phyloP scores from a whole-genome alignment of 2,329 filamentous ascomycete genomes.

The Scedosporium minutisporum region DNA sequence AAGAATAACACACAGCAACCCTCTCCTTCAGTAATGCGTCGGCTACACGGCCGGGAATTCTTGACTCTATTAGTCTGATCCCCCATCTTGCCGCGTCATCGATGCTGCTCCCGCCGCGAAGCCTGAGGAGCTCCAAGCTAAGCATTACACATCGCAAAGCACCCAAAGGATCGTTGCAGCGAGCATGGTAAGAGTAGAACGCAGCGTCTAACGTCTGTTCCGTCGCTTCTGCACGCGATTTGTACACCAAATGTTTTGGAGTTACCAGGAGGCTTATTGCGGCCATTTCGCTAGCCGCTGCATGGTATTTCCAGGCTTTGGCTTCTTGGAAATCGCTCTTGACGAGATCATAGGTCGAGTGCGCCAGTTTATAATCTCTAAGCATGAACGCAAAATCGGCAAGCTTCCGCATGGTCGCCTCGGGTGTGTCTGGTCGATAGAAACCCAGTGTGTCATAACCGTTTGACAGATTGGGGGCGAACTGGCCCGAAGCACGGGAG shows the following conservation, averaged over 20 bases:
- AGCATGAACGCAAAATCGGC: slow-evolving; percentile 97
- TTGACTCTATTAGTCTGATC: slow-evolving; percentile 67
- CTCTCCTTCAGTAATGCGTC: slow-evolving; percentile 80
- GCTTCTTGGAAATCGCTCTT: slow-evolving; percentile 85
- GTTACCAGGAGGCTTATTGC: slow-evolving; percentile 74
- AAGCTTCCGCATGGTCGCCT: slow-evolving; percentile 85
- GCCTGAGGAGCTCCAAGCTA: slow-evolving; percentile 69
- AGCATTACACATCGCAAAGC: slow-evolving; percentile 70
- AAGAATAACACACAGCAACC: slow-evolving; percentile 72
- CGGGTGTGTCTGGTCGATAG: slow-evolving; percentile 73
- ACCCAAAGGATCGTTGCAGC: slow-evolving; percentile 70
- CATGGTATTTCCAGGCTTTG: slow-evolving; percentile 94
- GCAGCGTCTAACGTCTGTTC: slow-evolving; percentile 84
- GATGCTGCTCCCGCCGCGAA: slow-evolving; percentile 68
- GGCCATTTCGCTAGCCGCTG: slow-evolving; percentile 90
- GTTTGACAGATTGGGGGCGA: slow-evolving; percentile 26
- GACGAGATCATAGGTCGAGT: slow-evolving; percentile 85
- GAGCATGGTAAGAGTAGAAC: slow-evolving; percentile 83
- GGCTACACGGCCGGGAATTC: slow-evolving; percentile 63
- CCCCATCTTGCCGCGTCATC: slow-evolving; percentile 87
- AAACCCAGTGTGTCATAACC: slow-evolving; percentile 78
- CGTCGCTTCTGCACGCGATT: slow-evolving; percentile 68
- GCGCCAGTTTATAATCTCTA: slow-evolving; percentile 85
- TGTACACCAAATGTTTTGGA: slow-evolving; percentile 61
- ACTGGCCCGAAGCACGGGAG: slow-evolving; percentile 39